These are phyloP conservation scores for Curvularia lunata DNA, from an alignment of 2,329 filamentous ascomycete genomes.

Conservation along the genomic window DNA sequence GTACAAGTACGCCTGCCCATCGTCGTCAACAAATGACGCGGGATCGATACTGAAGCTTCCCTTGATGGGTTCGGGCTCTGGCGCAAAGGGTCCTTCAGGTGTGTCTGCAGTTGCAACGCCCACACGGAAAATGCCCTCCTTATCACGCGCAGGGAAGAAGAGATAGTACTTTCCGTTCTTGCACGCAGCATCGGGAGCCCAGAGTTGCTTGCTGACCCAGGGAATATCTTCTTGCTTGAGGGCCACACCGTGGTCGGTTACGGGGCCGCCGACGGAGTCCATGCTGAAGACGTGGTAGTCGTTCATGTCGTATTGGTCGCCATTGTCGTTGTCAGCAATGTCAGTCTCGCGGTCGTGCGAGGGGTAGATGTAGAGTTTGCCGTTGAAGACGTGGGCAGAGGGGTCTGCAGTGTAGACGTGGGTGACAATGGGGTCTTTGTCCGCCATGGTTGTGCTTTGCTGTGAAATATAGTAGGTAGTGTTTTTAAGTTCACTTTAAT, in stretches of 20 bases:
- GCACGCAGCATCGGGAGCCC: constrained; percentile 77
- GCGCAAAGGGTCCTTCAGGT: constrained; percentile 72
- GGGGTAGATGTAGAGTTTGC: constrained; percentile 78
- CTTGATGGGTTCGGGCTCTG: constrained; percentile 68
- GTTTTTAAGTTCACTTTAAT: neutral
- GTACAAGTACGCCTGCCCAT: constrained; percentile 70
- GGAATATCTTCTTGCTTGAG: constrained; percentile 70
- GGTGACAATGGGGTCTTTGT: constrained; percentile 68
- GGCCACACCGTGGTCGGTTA: constrained; percentile 75
- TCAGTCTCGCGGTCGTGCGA: constrained; percentile 79
- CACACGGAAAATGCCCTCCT: constrained; percentile 73
- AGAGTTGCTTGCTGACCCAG: constrained; percentile 80
- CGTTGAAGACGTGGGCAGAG: constrained; percentile 79
- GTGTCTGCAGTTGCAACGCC: constrained; percentile 70
- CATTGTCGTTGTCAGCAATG: constrained; percentile 80
- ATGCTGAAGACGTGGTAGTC: constrained; percentile 82
- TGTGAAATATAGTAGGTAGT: neutral
- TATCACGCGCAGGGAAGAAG: constrained; percentile 77
- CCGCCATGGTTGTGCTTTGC: constrained; percentile 37
- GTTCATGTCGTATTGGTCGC: constrained; percentile 83
- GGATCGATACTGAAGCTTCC: constrained; percentile 81
- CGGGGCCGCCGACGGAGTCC: constrained; percentile 61
- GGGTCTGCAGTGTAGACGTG: constrained; percentile 81
- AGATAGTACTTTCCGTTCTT: constrained; percentile 76
- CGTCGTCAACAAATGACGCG: constrained; percentile 74